phyloP scores from a whole-genome alignment of 1,139 yeast genomes.

The Debaryomycetaceae sp. region DNA sequence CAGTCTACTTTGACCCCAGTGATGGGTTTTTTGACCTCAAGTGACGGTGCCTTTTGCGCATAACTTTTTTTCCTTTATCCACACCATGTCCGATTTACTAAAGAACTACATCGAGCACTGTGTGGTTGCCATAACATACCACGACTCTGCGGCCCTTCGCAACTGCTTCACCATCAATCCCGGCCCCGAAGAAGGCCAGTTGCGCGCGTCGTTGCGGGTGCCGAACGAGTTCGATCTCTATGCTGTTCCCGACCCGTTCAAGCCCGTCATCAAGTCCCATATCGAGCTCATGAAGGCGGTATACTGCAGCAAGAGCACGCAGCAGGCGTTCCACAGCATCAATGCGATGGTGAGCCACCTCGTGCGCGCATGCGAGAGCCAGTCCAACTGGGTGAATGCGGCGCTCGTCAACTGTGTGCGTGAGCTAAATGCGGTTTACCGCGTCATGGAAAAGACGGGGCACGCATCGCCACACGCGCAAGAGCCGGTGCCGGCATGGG shows the following conservation, averaged over 20 bases:
- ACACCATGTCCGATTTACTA: constrained; percentile 4
- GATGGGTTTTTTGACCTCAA: no score
- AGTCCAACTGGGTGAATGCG: constrained; percentile 57
- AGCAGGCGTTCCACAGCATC: constrained; percentile 26
- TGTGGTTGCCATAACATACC: constrained; percentile 9
- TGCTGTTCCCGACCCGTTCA: constrained; percentile 24
- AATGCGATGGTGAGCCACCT: constrained; percentile 35
- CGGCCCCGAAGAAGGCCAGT: constrained; percentile 14
- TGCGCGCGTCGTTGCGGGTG: constrained; percentile 17
- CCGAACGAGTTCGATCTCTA: constrained; percentile 34
- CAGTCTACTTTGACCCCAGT: no score
- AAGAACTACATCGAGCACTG: constrained; percentile 13
- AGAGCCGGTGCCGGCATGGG: constrained; percentile 18
- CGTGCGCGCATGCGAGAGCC: constrained; percentile 52
- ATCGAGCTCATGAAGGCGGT: constrained; percentile 28
- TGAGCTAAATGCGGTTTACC: constrained; percentile 42
- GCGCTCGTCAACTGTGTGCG: constrained; percentile 45
- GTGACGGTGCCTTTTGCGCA: no score
- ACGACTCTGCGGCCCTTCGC: constrained; percentile 13
- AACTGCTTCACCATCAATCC: constrained; percentile 27
- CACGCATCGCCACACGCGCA: constrained; percentile 4
- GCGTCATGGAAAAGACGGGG: constrained; percentile 12
- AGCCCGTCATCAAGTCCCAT: constrained; percentile 21
- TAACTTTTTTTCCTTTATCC: no score
- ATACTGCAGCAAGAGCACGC: constrained; percentile 25